Evolutionary conservation across 163 green algal species (phyloP).

Genomic region (Trebouxiophyceae sp.): DNA sequence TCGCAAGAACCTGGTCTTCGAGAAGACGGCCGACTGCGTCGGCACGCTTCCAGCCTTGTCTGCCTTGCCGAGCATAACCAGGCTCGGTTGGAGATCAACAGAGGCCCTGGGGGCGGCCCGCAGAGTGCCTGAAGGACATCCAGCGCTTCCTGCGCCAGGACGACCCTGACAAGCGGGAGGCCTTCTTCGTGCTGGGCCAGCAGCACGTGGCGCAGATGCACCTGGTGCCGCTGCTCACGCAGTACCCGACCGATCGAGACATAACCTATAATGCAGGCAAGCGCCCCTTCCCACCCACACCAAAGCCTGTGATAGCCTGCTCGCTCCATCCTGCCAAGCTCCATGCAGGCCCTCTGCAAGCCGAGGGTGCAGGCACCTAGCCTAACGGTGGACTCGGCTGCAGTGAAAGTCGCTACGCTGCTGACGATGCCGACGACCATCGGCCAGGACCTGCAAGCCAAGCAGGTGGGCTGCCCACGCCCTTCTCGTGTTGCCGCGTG

Average conservation of each 20-base stretch:
- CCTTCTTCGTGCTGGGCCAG: conserved; percentile 67
- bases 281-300: neutral
- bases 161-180: conserved; percentile 57
- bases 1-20: neutral
- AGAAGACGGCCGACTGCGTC: neutral
- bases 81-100: too few relatives aligned
- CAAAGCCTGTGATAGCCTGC: neutral
- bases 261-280: conserved; percentile 56
- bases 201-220: conserved; percentile 59
- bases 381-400: too few relatives aligned
- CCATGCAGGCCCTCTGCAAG: too few relatives aligned
- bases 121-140: conserved; percentile 84
- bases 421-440: conserved; percentile 79
- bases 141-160: conserved; percentile 86
- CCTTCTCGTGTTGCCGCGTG: too few relatives aligned
- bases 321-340: neutral
- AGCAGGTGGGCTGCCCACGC: too few relatives aligned
- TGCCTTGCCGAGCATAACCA: neutral
- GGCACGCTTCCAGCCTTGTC: neutral
- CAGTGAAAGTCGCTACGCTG: conserved; percentile 90
- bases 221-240: conserved; percentile 80
- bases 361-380: too few relatives aligned
- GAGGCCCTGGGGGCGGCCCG: neutral
- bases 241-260: conserved; percentile 65
- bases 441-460: conserved; percentile 17